A percentile compares a stretch with the other conserved stretches of the same genome.
Conservation (phyloP, 2,329 filamentous ascomycete genomes). For the Chalaropsis thielavioides region DNA sequence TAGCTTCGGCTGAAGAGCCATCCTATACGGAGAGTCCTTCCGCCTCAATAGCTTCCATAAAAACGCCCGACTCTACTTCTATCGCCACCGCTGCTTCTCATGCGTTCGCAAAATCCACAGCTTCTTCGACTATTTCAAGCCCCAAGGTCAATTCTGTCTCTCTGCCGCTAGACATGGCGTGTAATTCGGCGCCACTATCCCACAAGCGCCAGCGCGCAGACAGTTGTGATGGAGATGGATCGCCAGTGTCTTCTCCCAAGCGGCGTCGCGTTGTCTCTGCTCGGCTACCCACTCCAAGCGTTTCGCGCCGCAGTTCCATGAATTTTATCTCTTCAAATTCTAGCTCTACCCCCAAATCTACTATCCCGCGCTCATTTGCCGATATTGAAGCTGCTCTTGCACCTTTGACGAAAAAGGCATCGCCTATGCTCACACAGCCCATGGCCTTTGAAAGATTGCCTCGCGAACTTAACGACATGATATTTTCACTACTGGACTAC, state of each 20-base stretch:
- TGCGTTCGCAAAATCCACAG: not conserved
- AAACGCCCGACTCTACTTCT: not conserved
- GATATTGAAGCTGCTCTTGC: constrained; percentile 15
- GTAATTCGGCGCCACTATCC: not conserved
- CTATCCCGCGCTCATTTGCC: constrained; percentile 15
- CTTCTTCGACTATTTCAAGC: constrained; percentile 2
- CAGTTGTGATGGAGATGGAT: constrained; percentile 5
- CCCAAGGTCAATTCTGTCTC: constrained; percentile 13
- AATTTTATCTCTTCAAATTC: constrained; percentile 6
- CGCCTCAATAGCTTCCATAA: not conserved
- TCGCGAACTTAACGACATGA: constrained; percentile 24
- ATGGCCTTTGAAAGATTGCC: constrained; percentile 26
- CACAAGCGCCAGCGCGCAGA: constrained; percentile 4
- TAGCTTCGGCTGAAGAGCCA: not conserved
- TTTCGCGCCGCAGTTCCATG: constrained; percentile 16
- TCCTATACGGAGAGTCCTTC: constrained; percentile 1
- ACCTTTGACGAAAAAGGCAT: constrained; percentile 1
- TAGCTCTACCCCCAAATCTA: not conserved
- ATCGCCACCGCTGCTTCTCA: too few species aligned
- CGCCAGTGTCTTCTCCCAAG: constrained; percentile 12
- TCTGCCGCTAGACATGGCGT: constrained; percentile 1
- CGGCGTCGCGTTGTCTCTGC: constrained; percentile 12
- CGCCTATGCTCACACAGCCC: not conserved
- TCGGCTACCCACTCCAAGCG: constrained; percentile 14
- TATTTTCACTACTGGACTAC: constrained; percentile 28